Base-by-base conservation (phyloP, 2,329 filamentous ascomycete genomes). In the Trichoderma hamatum region DNA sequence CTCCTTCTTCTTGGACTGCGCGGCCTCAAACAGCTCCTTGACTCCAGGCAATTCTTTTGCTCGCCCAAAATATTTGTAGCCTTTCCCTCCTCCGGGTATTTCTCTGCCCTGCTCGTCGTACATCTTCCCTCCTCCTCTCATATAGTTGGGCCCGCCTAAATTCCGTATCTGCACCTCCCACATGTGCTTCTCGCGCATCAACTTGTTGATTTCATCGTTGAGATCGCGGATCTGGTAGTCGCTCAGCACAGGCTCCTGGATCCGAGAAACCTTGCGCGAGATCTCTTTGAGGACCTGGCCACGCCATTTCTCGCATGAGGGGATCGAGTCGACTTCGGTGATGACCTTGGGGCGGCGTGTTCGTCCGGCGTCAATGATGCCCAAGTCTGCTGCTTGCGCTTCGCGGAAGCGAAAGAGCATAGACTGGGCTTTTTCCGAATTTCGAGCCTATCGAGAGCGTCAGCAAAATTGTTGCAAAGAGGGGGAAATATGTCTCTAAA, bases 401-500 rank as follows among this genome's bases (percentile, higher is more conserved):
- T 97, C 96, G 80, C 96, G 93, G 86, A 99, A 99, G 86, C 96
- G 95, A 85, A 97, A 99, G 81, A 99, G 95, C 95, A 99, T 99
- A 59, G 94, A 97, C 85, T 99, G 96, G 77, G 96, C 95, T 82
- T 98, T 99, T 87, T 98, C 95, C 56, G 93, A 95, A 82, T 98
- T 97, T 78, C 95, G 95, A 78, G 95, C 94, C 95, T 94, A 21
- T 11, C 11, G 24, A 11, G 52, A 74, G 0, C 0, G n/a, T 30
- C 30, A 70, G 75, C 36, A 75, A 70, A 19, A 51, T 32, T 3
- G 5, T 26, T 19, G 1, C 0, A 4, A 19, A 3, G 11, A 43
- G n/a, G 39, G 16, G 5, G 7, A 43, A n/a, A 34, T 36, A 10
- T 26, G 21, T 2, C n/a, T 6, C 46, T 34, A 30, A 3, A 11